Percentiles rank a stretch among this genome's conserved stretches.
phyloP scores from a whole-genome alignment of 331 rosid genomes.

The Prunus yedoensis region DNA sequence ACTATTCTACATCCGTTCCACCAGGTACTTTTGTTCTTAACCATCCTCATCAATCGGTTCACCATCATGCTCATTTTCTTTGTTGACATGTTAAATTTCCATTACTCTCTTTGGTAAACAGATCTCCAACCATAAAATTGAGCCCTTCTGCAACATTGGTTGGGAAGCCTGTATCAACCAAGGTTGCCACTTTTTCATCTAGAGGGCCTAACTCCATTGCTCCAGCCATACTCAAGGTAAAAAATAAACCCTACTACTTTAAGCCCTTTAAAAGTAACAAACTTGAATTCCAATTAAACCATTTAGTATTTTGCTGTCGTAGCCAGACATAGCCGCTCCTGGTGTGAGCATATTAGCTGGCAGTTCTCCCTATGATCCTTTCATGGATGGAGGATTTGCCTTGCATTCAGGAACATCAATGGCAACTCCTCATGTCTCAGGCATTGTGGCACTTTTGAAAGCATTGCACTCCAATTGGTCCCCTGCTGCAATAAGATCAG shows the following conservation, averaged over 20 bases:
- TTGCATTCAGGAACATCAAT: constrained; percentile 43
- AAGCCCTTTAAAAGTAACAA: too few species aligned
- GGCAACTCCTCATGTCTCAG: constrained; percentile 47
- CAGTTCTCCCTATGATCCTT: constrained; percentile 13
- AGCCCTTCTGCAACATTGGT: constrained; percentile 35
- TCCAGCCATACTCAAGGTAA: constrained; percentile 28
- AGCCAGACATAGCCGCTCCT: constrained; percentile 54
- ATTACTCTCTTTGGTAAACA: neutral
- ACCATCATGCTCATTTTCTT: neutral
- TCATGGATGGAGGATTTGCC: constrained; percentile 20
- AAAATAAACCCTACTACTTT: too few species aligned
- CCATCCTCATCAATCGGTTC: too few species aligned
- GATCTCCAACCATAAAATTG: constrained; percentile 32
- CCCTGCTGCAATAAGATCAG: constrained; percentile 48
- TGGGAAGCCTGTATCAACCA: constrained; percentile 39
- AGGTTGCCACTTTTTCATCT: constrained; percentile 42
- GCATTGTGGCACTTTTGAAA: constrained; percentile 40
- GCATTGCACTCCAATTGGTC: constrained; percentile 47
- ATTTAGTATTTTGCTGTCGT: neutral
- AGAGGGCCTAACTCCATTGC: constrained; percentile 44
- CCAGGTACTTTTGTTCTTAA: constrained; percentile 17
- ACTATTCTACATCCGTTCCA: constrained; percentile 39
- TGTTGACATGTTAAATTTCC: neutral
- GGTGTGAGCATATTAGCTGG: constrained; percentile 38
- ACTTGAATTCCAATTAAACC: too few species aligned